These are phyloP conservation scores for Ceriops decandra DNA, from an alignment of 345 rosid genomes.

Conservation along the genomic window DNA sequence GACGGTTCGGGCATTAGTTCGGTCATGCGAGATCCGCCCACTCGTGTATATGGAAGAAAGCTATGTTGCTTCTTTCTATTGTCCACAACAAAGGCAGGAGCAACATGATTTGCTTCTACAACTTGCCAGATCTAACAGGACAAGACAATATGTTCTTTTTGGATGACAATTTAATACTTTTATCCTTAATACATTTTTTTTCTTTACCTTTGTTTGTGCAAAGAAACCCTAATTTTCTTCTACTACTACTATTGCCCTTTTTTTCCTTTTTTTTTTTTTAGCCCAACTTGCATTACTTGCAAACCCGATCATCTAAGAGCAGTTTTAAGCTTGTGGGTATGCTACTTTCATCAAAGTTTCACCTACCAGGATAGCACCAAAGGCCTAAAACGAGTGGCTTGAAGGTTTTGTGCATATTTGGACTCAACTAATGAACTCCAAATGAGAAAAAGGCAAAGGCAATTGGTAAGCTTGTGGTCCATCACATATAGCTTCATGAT, in stretches of 20 bases:
- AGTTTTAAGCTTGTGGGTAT: neutral
- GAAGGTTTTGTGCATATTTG: no score
- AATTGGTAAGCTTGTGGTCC: neutral
- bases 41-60: neutral
- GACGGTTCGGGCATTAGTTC: neutral
- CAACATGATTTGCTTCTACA: constrained; percentile 12
- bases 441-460: neutral
- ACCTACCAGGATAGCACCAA: constrained; percentile 7
- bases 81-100: constrained; percentile 4
- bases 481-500: neutral
- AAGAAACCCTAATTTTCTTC: constrained; percentile 16
- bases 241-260: neutral
- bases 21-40: constrained; percentile 7
- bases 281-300: neutral
- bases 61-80: constrained; percentile 10
- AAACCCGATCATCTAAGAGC: neutral
- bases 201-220: constrained; percentile 9
- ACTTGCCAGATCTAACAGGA: constrained; percentile 25
- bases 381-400: neutral
- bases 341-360: constrained; percentile 14
- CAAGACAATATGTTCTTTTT: constrained; percentile 19
- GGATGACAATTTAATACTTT: constrained; percentile 11
- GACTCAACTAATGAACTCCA: neutral
- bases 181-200: constrained; percentile 15
- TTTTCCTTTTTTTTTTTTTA: neutral